phyloP scores from a whole-genome alignment of 805 yeast species.

The Saccharomyces kudriavzevii region DNA sequence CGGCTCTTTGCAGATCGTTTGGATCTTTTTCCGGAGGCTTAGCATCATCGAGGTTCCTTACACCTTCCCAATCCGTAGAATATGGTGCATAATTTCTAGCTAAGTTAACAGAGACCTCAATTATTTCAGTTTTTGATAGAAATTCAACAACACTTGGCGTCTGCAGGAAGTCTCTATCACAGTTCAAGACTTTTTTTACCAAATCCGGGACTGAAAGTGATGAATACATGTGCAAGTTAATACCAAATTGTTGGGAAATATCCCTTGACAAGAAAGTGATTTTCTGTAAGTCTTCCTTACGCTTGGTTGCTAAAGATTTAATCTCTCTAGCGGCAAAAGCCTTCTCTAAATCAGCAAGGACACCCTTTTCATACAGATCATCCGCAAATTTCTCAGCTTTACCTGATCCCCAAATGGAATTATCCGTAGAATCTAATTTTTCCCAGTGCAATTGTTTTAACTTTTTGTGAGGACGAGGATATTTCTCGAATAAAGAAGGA shows the following conservation, averaged over 20 bases:
- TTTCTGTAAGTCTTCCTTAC: slow-evolving; percentile 44
- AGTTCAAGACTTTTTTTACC: slow-evolving; percentile 61
- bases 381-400: slow-evolving; percentile 51
- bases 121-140: slow-evolving; percentile 63
- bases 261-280: slow-evolving; percentile 72
- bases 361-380: slow-evolving; percentile 65
- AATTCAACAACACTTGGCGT: slow-evolving; percentile 77
- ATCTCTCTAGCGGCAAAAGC: slow-evolving; percentile 78
- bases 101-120: slow-evolving; percentile 64
- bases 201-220: slow-evolving; percentile 54
- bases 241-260: slow-evolving; percentile 89
- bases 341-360: slow-evolving; percentile 73
- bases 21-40: slow-evolving; percentile 61
- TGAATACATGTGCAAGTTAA: slow-evolving; percentile 76
- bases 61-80: slow-evolving; percentile 56
- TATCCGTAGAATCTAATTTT: slow-evolving; percentile 71
- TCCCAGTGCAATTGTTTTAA: slow-evolving; percentile 97
- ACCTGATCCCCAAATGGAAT: slow-evolving; percentile 77
- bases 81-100: slow-evolving; percentile 75
- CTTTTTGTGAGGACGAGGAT: slow-evolving; percentile 64
- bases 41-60: slow-evolving; percentile 33
- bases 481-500: slow-evolving; percentile 36
- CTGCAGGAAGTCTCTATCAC: slow-evolving; percentile 63
- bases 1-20: slow-evolving; percentile 74
- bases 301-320: slow-evolving; percentile 41